Conservation (phyloP, 805 yeast species). For the Tetrapisispora taiwanensis region DNA sequence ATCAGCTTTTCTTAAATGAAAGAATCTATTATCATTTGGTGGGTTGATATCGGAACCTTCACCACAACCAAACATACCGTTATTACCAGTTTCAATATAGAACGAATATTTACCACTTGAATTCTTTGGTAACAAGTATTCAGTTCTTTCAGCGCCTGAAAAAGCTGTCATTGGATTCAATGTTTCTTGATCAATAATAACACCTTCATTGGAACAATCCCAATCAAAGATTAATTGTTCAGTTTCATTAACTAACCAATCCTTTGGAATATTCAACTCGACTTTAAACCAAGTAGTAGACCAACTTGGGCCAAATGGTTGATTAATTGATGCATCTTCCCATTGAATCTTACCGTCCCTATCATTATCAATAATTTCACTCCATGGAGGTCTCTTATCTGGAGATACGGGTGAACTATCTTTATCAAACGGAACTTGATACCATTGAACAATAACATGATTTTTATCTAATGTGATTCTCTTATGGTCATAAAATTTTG, state of each 20-base stretch:
- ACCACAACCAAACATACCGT: conserved; percentile 86
- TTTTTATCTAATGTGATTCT: conserved; percentile 36
- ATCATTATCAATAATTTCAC: conserved; percentile 18
- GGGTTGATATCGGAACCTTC: conserved; percentile 50
- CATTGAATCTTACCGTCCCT: conserved; percentile 30
- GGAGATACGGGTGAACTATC: conserved; percentile 34
- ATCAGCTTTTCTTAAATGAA: conserved; percentile 60
- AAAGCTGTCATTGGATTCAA: conserved; percentile 70
- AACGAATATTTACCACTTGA: conserved; percentile 47
- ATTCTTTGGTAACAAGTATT: conserved; percentile 55
- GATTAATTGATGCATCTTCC: conserved; percentile 55
- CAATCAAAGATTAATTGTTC: conserved; percentile 61
- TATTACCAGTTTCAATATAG: conserved; percentile 84
- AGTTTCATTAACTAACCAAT: conserved; percentile 32
- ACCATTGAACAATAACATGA: conserved; percentile 49
- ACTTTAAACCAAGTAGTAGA: conserved; percentile 89
- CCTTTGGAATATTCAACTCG: conserved; percentile 49
- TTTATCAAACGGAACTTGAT: conserved; percentile 55
- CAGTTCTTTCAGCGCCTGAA: conserved; percentile 73
- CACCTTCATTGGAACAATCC: conserved; percentile 82
- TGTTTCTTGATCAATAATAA: conserved; percentile 55
- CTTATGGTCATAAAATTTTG: conserved; percentile 63
- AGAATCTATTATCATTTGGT: conserved; percentile 64
- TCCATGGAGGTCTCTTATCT: conserved; percentile 29
- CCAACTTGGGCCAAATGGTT: conserved; percentile 91